These are phyloP conservation scores for Phlebopus sp. DNA, from an alignment of 1,284 basidiomycete species.

Conservation along the genomic window DNA sequence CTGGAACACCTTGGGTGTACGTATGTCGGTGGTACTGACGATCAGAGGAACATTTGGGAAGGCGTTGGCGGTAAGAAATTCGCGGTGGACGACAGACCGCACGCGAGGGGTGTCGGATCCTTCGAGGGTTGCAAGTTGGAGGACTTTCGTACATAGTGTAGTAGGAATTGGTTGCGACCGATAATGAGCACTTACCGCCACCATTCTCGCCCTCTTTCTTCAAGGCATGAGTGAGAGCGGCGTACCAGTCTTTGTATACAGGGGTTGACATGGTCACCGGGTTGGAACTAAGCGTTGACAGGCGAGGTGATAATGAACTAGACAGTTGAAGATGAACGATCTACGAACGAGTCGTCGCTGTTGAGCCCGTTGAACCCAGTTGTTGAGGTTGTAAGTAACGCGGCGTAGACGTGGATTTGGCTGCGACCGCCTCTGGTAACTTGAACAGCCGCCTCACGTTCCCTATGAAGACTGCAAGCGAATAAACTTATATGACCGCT, in stretches of 20 bases:
- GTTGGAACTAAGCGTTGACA: too few species aligned
- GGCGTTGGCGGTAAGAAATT: constrained; percentile 42
- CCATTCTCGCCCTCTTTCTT: constrained; percentile 32
- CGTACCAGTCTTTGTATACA: constrained; percentile 42
- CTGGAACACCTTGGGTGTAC: constrained; percentile 57
- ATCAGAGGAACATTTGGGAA: constrained; percentile 49
- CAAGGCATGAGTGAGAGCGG: constrained; percentile 45
- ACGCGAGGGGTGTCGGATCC: constrained; percentile 45
- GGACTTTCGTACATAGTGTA: constrained; percentile 36
- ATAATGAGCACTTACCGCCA: constrained; percentile 12
- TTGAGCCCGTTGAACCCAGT: too few species aligned
- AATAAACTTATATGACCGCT: too few species aligned
- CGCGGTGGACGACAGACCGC: constrained; percentile 59
- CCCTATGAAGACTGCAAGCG: too few species aligned
- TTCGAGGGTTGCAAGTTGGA: constrained; percentile 62
- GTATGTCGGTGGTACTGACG: constrained; percentile 57
- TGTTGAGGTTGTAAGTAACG: too few species aligned
- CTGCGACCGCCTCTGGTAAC: too few species aligned
- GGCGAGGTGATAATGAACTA: too few species aligned
- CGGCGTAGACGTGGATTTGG: too few species aligned
- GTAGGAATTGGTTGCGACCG: too few species aligned
- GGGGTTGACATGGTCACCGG: constrained; percentile 4
- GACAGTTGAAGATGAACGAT: too few species aligned
- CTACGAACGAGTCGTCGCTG: too few species aligned
- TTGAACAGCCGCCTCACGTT: too few species aligned